A percentile compares a stretch with the other conserved stretches of the same genome.
Conservation (phyloP, 2,329 filamentous ascomycete species). For the Thielaviopsis punctulata region DNA sequence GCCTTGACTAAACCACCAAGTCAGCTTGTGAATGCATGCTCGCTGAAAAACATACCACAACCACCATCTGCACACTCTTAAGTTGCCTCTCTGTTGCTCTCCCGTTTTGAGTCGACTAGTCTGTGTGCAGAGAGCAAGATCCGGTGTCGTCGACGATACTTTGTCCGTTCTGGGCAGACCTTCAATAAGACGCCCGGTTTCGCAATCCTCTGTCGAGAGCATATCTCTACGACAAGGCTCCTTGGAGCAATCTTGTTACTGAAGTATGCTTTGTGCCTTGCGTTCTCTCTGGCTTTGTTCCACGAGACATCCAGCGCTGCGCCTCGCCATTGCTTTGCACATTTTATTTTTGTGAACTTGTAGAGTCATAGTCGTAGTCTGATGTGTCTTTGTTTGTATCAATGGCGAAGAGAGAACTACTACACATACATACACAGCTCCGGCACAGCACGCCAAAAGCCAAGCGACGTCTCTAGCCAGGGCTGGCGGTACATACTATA, state of each 20-base stretch:
- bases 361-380: not conserved
- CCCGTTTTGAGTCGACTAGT: constrained; percentile 89
- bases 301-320: not conserved
- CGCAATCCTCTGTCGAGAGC: constrained; percentile 10
- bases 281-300: constrained; percentile 6
- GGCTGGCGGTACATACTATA: no score
- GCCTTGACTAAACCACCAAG: not conserved
- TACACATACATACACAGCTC: no score
- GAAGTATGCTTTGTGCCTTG: constrained; percentile 6
- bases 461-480: not conserved
- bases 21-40: not conserved
- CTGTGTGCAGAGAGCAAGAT: constrained; percentile 73
- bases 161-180: constrained; percentile 33
- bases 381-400: not conserved
- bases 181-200: constrained; percentile 13
- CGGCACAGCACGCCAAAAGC: not conserved
- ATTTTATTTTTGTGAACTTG: not conserved
- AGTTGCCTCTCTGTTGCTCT: constrained; percentile 69
- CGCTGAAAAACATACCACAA: no score
- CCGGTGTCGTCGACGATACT: constrained; percentile 25
- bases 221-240: constrained; percentile 3
- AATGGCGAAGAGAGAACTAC: no score
- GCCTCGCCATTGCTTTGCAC: constrained; percentile 9
- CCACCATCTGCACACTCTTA: constrained; percentile 91
- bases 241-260: constrained; percentile 7